A percentile compares a stretch with the other conserved stretches of the same genome.
These are phyloP conservation scores for Chondrus crispus DNA, from an alignment of 23 red algal genomes.

Conservation along the genomic window DNA sequence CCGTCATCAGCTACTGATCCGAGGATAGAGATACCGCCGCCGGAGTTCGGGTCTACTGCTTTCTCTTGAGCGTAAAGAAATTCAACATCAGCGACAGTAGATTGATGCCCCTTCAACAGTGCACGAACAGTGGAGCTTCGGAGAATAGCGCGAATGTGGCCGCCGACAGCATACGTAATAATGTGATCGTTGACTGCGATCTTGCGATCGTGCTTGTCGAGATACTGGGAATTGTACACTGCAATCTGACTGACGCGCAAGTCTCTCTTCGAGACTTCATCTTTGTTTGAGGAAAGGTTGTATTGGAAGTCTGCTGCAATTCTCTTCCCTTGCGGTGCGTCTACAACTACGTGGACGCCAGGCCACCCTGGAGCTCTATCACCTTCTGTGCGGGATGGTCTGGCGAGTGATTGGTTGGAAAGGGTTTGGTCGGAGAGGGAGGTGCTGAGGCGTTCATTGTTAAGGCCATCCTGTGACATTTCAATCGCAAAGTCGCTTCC, in stretches of 20 bases:
- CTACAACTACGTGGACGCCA: conserved; percentile 35
- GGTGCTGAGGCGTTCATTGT: neutral
- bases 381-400: neutral
- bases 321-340: conserved; percentile 20
- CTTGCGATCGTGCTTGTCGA: conserved; percentile 49
- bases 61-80: conserved; percentile 59
- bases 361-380: conserved; percentile 45
- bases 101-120: conserved; percentile 80
- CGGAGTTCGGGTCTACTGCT: conserved; percentile 2
- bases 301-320: conserved; percentile 27
- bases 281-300: neutral
- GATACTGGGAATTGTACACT: conserved; percentile 39
- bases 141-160: conserved; percentile 69
- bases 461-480: conserved; percentile 28
- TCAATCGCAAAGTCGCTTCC: conserved; percentile 43
- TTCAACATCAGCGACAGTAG: conserved; percentile 72
- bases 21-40: conserved; percentile 43
- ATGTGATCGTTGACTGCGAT: conserved; percentile 64
- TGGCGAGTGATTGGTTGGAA: neutral
- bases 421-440: neutral
- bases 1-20: conserved; percentile 65
- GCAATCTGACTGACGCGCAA: conserved; percentile 61
- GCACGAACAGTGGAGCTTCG: conserved; percentile 30
- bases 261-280: conserved; percentile 18
- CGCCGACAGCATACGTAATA: conserved; percentile 72